These are phyloP conservation scores for Flaveria linearis DNA, from an alignment of 129 eudicot species.

Conservation along the genomic window DNA sequence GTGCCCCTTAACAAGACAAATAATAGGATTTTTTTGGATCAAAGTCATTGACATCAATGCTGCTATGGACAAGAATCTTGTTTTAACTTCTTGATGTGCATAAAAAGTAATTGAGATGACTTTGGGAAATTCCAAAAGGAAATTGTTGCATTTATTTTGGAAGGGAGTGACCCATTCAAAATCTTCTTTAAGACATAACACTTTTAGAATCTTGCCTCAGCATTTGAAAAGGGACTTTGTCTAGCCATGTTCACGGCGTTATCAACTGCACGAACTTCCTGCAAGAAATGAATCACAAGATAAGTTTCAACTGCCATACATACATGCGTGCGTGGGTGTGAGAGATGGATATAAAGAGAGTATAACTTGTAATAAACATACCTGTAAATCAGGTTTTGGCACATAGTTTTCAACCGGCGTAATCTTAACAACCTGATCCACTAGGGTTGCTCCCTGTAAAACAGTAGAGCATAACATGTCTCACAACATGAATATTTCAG, in stretches of 20 bases:
- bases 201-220: conserved; percentile 43
- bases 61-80: not conserved
- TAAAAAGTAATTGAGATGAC: not conserved
- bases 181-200: not conserved
- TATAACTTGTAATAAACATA: conserved; percentile 24
- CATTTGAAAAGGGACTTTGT: conserved; percentile 37
- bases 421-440: conserved; percentile 84
- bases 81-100: not conserved
- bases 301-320: conserved; percentile 15
- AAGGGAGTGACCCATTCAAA: not conserved
- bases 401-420: conserved; percentile 71
- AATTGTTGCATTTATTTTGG: not conserved
- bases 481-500: not conserved
- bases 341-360: not conserved
- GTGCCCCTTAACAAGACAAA: not conserved
- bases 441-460: conserved; percentile 91
- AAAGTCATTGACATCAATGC: conserved; percentile 2
- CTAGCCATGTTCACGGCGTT: conserved; percentile 48
- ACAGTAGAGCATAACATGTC: not conserved
- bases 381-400: conserved; percentile 54
- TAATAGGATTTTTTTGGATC: not conserved
- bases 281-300: conserved; percentile 28
- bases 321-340: not conserved
- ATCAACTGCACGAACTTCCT: conserved; percentile 59
- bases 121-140: conserved; percentile 5